phyloP scores from a whole-genome alignment of 306 rosid genomes.

The Parietaria judaica region DNA sequence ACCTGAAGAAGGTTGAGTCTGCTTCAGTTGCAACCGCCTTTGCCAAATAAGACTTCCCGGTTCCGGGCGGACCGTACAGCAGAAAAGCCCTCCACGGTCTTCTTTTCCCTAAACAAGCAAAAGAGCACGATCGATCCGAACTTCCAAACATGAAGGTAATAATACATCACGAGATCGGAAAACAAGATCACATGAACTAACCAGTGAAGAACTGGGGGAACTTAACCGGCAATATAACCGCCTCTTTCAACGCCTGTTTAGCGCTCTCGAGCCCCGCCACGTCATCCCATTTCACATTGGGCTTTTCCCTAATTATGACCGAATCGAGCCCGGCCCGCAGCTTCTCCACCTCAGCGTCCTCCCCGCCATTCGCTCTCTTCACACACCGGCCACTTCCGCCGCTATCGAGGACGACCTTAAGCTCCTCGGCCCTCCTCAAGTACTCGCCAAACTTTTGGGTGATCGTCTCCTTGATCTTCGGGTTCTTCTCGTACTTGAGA shows the following conservation, averaged over 20 bases:
- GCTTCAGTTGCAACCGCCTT: slow-evolving; percentile 99
- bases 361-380: slow-evolving; percentile 67
- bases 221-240: slow-evolving; percentile 88
- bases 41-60: slow-evolving; percentile 97
- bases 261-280: slow-evolving; percentile 98
- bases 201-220: slow-evolving; percentile 97
- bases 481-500: slow-evolving; percentile 93
- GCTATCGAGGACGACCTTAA: slow-evolving; percentile 62
- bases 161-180: too few relatives aligned
- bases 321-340: slow-evolving; percentile 83
- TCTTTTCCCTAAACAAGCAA: slow-evolving; percentile 63
- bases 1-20: slow-evolving; percentile 98
- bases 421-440: slow-evolving; percentile 95
- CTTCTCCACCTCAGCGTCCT: slow-evolving; percentile 77
- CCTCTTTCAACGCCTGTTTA: slow-evolving; percentile 90
- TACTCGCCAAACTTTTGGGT: slow-evolving; percentile 92
- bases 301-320: slow-evolving; percentile 86
- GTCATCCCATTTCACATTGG: slow-evolving; percentile 87
- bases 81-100: slow-evolving; percentile 97
- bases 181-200: slow-evolving; percentile 17
- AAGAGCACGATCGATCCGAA: background rate
- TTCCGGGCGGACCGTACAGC: slow-evolving; percentile 97
- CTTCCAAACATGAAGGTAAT: background rate
- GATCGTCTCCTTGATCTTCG: slow-evolving; percentile 84
- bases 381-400: slow-evolving; percentile 77